Evolutionary conservation across 164 flowering plant genomes (phyloP).

Genomic region (Vitis riparia): DNA sequence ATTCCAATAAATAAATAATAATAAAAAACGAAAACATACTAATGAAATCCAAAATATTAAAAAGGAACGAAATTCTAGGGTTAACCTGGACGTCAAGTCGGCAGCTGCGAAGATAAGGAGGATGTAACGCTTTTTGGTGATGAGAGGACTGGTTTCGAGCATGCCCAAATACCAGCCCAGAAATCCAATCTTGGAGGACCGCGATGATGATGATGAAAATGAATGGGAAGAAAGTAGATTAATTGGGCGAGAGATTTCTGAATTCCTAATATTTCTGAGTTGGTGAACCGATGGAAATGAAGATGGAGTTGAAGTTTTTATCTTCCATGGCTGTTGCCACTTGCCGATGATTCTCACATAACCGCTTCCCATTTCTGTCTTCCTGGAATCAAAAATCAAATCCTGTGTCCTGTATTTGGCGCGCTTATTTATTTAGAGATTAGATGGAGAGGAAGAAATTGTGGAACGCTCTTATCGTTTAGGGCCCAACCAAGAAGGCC

Average conservation of each 20-base stretch:
- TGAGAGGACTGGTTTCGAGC: slow-evolving; percentile 39
- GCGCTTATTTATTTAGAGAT: too few species aligned
- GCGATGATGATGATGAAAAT: slow-evolving; percentile 15
- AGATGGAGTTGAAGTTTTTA: too few species aligned
- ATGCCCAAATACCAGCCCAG: slow-evolving; percentile 45
- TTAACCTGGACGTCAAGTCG: slow-evolving; percentile 56
- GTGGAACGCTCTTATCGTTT: too few species aligned
- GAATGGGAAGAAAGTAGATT: neutral
- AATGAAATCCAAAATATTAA: neutral
- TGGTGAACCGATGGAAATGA: neutral
- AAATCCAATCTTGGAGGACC: slow-evolving; percentile 24
- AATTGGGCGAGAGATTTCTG: neutral
- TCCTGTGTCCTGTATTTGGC: too few species aligned
- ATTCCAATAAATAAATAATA: too few species aligned
- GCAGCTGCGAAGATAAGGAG: slow-evolving; percentile 47
- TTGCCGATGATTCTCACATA: too few species aligned
- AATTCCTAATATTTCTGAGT: neutral
- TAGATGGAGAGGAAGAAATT: too few species aligned
- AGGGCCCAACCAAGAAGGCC: too few species aligned
- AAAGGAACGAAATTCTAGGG: neutral
- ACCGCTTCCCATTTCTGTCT: too few species aligned
- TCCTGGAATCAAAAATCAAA: too few species aligned
- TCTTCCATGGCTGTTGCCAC: too few species aligned
- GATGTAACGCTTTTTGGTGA: slow-evolving; percentile 44
- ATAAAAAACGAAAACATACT: neutral